phyloP scores from a whole-genome alignment of 83 land plant genomes.

The Isoetes engelmannii region DNA sequence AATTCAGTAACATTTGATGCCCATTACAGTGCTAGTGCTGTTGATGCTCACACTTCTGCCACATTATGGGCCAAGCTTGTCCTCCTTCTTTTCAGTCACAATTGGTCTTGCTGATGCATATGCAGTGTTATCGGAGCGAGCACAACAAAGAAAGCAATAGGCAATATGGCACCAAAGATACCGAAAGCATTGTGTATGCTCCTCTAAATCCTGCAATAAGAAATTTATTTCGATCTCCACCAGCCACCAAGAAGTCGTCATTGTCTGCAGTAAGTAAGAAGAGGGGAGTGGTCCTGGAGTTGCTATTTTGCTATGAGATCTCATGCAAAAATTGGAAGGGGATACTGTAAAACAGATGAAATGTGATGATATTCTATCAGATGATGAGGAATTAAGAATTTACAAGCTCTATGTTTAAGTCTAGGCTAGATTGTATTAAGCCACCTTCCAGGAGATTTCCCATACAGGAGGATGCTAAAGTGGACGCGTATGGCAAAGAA shows the following conservation, averaged over 20 bases:
- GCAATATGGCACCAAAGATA: no score
- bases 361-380: neutral
- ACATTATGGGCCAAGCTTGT: no score
- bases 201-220: neutral
- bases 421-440: slow-evolving; percentile 40
- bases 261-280: neutral
- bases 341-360: neutral
- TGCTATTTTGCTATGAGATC: neutral
- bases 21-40: no score
- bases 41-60: no score
- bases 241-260: neutral
- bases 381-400: no score
- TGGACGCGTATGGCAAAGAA: slow-evolving; percentile 25
- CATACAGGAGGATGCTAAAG: slow-evolving; percentile 21
- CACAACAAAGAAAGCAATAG: no score
- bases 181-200: no score
- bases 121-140: no score
- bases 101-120: no score
- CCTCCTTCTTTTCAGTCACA: no score
- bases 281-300: neutral
- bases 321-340: neutral
- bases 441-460: slow-evolving; percentile 54
- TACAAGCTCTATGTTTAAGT: no score
- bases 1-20: no score
- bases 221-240: neutral